Conservation (phyloP, 352 stramenopile genomes). For the Ophiocytium majus region DNA sequence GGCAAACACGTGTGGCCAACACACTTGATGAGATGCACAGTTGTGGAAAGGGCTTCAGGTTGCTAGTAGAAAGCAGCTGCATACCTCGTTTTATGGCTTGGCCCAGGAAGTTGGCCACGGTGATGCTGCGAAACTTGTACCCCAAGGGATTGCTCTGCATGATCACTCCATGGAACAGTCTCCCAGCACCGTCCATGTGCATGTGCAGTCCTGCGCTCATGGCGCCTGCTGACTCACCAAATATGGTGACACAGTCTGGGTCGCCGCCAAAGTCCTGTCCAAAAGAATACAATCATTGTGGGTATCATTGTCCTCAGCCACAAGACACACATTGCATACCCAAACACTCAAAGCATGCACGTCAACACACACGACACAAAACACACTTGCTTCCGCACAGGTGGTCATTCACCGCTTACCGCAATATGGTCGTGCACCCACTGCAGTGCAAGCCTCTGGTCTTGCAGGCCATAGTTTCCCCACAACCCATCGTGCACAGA, state of each 20-base stretch:
- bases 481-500: conserved; percentile 58
- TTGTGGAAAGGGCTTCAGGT: not conserved
- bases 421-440: conserved; percentile 76
- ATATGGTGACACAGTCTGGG: conserved; percentile 72
- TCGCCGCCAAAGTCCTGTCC: conserved; percentile 73
- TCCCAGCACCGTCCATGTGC: conserved; percentile 50
- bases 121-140: conserved; percentile 58
- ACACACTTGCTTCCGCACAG: too few species aligned
- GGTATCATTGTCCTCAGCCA: too few species aligned
- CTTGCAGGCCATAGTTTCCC: conserved; percentile 76
- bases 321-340: too few species aligned
- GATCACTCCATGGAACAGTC: conserved; percentile 56
- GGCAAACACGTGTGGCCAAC: too few species aligned
- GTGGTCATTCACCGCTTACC: not conserved
- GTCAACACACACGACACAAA: too few species aligned
- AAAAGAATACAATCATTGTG: too few species aligned
- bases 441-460: conserved; percentile 73
- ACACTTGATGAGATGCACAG: not conserved
- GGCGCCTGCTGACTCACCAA: conserved; percentile 74
- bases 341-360: too few species aligned
- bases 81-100: conserved; percentile 39
- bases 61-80: too few species aligned
- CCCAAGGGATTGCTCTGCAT: conserved; percentile 61
- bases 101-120: conserved; percentile 59
- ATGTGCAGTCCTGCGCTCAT: conserved; percentile 56